Percentiles rank a stretch among this genome's conserved stretches.
Evolutionary conservation across 352 stramenopile genomes (phyloP).

Genomic region (Pythium plurisporium): DNA sequence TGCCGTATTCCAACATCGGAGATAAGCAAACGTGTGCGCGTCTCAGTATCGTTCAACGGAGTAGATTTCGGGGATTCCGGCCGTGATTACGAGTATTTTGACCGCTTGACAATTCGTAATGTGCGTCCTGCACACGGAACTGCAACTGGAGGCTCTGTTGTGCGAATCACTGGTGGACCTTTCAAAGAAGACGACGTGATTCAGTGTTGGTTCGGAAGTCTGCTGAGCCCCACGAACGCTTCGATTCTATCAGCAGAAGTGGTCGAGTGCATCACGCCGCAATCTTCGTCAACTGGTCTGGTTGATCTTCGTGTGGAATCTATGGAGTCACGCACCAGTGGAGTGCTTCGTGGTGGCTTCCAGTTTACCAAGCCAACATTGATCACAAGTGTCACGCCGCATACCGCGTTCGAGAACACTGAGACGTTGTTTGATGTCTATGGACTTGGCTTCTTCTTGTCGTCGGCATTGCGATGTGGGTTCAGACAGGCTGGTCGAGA

Average conservation of each 20-base stretch:
- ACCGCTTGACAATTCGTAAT: constrained; percentile 24
- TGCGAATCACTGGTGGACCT: constrained; percentile 51
- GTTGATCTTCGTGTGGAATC: constrained; percentile 24
- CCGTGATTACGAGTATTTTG: constrained; percentile 34
- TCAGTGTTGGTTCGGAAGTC: constrained; percentile 41
- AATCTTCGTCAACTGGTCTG: constrained; percentile 3
- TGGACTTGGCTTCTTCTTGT: constrained; percentile 47
- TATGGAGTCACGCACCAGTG: constrained; percentile 15
- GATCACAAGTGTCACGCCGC: constrained; percentile 39
- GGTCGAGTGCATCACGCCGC: constrained; percentile 40
- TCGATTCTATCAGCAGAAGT: constrained; percentile 35
- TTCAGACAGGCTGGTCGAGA: constrained; percentile 22
- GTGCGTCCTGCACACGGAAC: constrained; percentile 46
- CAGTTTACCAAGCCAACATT: constrained; percentile 35
- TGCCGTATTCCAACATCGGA: constrained; percentile 37
- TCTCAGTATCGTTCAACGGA: constrained; percentile 65
- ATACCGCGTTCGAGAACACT: constrained; percentile 34
- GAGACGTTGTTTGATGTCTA: constrained; percentile 55
- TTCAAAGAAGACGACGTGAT: constrained; percentile 44
- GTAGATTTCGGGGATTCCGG: constrained; percentile 41
- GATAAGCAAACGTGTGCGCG: constrained; percentile 16
- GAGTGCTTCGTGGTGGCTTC: constrained; percentile 31
- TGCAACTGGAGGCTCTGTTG: constrained; percentile 47
- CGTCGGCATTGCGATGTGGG: constrained; percentile 36
- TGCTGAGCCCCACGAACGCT: constrained; percentile 19